Conservation (phyloP, 352 stramenopile genomes). For the Globisporangium radiosum region DNA sequence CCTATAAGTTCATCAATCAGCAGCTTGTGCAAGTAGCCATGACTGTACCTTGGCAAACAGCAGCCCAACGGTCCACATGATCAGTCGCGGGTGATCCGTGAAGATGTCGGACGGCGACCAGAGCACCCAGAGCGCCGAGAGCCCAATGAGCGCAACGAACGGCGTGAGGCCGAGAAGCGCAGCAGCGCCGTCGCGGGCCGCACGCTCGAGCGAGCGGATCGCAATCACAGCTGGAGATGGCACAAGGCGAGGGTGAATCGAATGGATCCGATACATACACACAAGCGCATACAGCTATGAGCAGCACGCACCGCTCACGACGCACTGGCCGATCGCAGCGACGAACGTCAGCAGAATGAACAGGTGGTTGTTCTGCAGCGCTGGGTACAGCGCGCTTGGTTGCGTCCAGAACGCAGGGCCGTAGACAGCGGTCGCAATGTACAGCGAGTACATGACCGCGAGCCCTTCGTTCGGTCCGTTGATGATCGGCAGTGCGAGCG, state of each 20-base stretch:
- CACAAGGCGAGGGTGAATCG: neutral
- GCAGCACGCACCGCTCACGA: constrained; percentile 51
- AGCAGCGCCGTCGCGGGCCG: constrained; percentile 47
- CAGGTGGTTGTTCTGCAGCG: constrained; percentile 72
- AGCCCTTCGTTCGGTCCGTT: constrained; percentile 97
- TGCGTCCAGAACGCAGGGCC: constrained; percentile 65
- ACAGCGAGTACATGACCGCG: constrained; percentile 84
- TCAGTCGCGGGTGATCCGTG: constrained; percentile 68
- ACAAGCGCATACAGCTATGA: neutral
- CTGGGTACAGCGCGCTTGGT: constrained; percentile 46
- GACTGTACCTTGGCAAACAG: constrained; percentile 69
- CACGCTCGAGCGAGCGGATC: constrained; percentile 57
- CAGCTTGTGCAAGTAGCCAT: neutral
- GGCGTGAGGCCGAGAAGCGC: constrained; percentile 59
- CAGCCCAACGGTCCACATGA: constrained; percentile 81
- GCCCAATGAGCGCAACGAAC: constrained; percentile 55
- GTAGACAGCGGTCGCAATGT: constrained; percentile 55
- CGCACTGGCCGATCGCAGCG: constrained; percentile 53
- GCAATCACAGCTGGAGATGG: constrained; percentile 40
- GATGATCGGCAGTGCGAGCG: constrained; percentile 90
- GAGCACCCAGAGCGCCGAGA: constrained; percentile 70
- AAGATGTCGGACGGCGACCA: constrained; percentile 83
- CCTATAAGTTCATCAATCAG: neutral
- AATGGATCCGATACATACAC: neutral
- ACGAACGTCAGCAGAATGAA: constrained; percentile 75